Evolutionary conservation across 1,284 basidiomycete species (phyloP), one percentile per base, ranked within the genome.

Genomic region (Cryptococcus amylolentus): DNA sequence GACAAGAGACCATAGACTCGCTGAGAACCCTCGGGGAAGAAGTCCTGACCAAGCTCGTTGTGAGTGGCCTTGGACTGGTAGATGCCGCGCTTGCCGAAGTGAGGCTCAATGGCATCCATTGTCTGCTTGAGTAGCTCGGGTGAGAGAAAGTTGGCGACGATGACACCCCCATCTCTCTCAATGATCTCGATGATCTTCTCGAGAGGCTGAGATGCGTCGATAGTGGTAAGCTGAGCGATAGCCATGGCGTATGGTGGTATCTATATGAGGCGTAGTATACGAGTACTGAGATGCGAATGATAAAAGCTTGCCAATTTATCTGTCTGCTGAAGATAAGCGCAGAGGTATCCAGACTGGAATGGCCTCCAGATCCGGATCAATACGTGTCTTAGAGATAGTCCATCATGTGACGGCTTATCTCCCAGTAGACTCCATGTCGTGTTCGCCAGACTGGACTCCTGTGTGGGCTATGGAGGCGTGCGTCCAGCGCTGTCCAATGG

Each of bases 131-230:
- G 53, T 18, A 65, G 61, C 20, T 56, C 56, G 14, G 61, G 51
- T 2, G 56, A 52, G 16, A 65, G 58, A 40, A 65, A 52, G 41
- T 65, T 56, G 27, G 42, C n/a, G 13, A 65, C 56, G 41, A 65
- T 63, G 13, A 65, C 61, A 18, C 63, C 63, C 1, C 63, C 63
- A 44, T 65, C 63, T 42, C 61, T 47, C 12, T 35, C 53, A 41
- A 65, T 61, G 58, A 63, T 54, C 50, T 58, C 58, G 48, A 49
- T 53, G 54, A 65, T 65, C 55, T 65, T 61, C 35, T 61, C 63
- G 18, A 65, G 54, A 16, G 58, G 58, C 27, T 60, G 57, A 28
- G 58, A 58, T 10, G 61, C 61, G 23, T 63, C 58, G 31, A 65
- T 54, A n/a, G 58, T 61, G 35, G 58, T 59, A 20, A 65, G 58